Percentiles rank a stretch among this genome's conserved stretches.
Evolutionary conservation across 2,329 filamentous ascomycete species (phyloP).

Genomic region (Sphaceloma murrayae): DNA sequence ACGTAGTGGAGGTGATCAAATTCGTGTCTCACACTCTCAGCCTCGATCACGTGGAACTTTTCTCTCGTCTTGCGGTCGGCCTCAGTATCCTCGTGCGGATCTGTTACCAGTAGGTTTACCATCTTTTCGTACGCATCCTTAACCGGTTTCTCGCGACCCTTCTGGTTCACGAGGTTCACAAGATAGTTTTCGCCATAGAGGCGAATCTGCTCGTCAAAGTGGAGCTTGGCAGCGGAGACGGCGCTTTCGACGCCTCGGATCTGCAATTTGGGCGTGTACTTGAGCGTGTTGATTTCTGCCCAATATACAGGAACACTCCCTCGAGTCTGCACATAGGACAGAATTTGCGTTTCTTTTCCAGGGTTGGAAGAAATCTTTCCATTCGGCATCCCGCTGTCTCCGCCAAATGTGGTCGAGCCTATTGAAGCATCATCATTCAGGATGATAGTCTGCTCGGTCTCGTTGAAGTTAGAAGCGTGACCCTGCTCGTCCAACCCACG

Average conservation of each 20-base stretch:
- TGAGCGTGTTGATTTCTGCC: conserved; percentile 88
- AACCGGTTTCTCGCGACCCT: conserved; percentile 76
- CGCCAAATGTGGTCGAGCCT: conserved; percentile 69
- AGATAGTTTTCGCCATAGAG: conserved; percentile 95
- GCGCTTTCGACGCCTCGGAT: conserved; percentile 77
- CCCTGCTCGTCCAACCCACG: conserved; percentile 88
- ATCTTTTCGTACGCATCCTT: conserved; percentile 93
- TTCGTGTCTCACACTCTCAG: conserved; percentile 47
- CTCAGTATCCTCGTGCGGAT: conserved; percentile 56
- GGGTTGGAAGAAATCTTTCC: conserved; percentile 50
- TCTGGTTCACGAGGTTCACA: conserved; percentile 95
- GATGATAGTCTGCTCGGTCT: conserved; percentile 88
- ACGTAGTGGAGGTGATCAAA: conserved; percentile 87
- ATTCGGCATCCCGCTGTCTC: conserved; percentile 65
- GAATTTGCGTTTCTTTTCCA: conserved; percentile 71
- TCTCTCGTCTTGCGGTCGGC: conserved; percentile 57
- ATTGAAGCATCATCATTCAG: conserved; percentile 68
- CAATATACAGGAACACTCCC: conserved; percentile 94
- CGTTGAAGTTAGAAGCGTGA: conserved; percentile 97
- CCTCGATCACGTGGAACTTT: conserved; percentile 71
- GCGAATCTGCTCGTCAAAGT: conserved; percentile 88
- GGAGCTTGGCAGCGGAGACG: conserved; percentile 65
- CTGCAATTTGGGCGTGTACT: conserved; percentile 84
- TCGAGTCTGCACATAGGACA: conserved; percentile 92
- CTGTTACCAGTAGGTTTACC: conserved; percentile 63